Evolutionary conservation across 192 early-diverging fungal species (phyloP).

Genomic region (Geranomyces michiganensis): DNA sequence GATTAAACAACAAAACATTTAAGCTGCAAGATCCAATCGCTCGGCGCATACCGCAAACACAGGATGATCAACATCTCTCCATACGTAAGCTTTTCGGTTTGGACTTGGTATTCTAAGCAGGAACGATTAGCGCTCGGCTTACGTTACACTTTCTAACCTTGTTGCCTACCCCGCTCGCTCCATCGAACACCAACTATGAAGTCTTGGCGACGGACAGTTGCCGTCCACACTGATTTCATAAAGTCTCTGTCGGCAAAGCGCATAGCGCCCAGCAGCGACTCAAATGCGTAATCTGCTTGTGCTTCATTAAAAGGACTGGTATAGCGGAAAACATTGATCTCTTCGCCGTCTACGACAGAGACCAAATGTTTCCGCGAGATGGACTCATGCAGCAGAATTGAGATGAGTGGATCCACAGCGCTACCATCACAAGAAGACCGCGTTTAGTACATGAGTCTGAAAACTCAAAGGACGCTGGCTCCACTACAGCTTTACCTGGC

Average conservation of each 20-base stretch:
- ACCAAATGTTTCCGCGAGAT: constrained; percentile 19
- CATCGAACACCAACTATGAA: neutral
- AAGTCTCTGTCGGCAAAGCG: constrained; percentile 59
- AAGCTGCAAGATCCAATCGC: neutral
- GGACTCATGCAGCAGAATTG: constrained; percentile 34
- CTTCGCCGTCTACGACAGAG: constrained; percentile 10
- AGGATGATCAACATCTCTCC: constrained; percentile 35
- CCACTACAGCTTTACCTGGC: constrained; percentile 24
- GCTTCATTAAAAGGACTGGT: constrained; percentile 65
- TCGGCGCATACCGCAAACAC: constrained; percentile 28
- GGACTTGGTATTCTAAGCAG: constrained; percentile 2
- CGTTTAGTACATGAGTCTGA: no score
- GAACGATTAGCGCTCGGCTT: neutral
- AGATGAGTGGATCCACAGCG: constrained; percentile 63
- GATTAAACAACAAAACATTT: neutral
- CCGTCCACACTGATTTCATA: constrained; percentile 50
- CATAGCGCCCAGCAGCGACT: constrained; percentile 55
- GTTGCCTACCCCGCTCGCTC: neutral
- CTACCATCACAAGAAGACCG: constrained; percentile 12
- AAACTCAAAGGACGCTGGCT: no score
- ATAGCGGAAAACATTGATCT: constrained; percentile 52
- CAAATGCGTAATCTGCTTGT: constrained; percentile 68
- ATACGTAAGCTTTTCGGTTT: constrained; percentile 20
- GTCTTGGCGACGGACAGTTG: constrained; percentile 1
- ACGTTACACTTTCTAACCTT: no score